Conservation (phyloP, 352 stramenopile genomes). For the Globisporangium abappressorium region DNA sequence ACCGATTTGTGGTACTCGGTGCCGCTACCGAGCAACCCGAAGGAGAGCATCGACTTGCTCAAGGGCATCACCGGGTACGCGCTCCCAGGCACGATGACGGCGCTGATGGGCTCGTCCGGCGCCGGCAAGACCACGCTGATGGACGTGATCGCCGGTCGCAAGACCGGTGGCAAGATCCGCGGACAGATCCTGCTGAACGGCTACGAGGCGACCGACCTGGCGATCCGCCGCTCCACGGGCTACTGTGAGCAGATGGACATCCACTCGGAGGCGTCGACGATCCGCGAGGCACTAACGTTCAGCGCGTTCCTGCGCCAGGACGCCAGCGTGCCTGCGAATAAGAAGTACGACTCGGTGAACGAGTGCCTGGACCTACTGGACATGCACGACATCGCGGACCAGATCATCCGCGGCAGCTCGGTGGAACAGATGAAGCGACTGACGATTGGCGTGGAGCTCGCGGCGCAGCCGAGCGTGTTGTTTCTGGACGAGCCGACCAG, state of each 20-base stretch:
- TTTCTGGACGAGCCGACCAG: constrained; percentile 88
- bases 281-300: constrained; percentile 82
- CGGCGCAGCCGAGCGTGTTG: constrained; percentile 80
- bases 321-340: constrained; percentile 10
- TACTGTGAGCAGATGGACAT: constrained; percentile 73
- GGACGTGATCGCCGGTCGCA: constrained; percentile 88
- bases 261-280: constrained; percentile 71
- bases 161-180: constrained; percentile 64
- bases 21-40: background rate
- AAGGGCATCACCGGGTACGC: constrained; percentile 29
- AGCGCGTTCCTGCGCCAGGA: constrained; percentile 58
- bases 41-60: constrained; percentile 31
- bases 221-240: constrained; percentile 19
- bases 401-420: constrained; percentile 55
- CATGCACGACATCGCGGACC: constrained; percentile 50
- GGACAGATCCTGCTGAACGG: constrained; percentile 84
- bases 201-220: constrained; percentile 25
- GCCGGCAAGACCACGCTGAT: constrained; percentile 88
- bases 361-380: constrained; percentile 55
- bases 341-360: constrained; percentile 49
- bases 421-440: constrained; percentile 66
- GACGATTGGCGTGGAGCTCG: constrained; percentile 90
- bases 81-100: constrained; percentile 31
- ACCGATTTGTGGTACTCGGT: constrained; percentile 26
- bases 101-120: constrained; percentile 44